Base-by-base conservation (phyloP, 768 basidiomycete species). In the Termitomyces sp. region DNA sequence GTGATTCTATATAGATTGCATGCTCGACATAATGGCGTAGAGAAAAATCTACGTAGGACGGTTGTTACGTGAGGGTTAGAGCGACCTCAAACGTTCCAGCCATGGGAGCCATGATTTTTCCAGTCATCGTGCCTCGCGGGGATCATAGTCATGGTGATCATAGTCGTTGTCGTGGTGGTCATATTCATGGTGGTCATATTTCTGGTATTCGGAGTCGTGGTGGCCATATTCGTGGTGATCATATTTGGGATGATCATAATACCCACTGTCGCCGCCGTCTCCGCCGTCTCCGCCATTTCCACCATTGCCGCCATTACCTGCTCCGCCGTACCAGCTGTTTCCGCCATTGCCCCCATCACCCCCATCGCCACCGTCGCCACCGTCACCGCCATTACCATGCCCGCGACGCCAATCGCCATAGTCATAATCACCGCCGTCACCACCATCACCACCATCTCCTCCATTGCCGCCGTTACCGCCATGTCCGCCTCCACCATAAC, bases 261-360 rank as follows among this genome's bases (percentile, higher is more conserved):
- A 36, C 1, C 52, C 52, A 29, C 44, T 27, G 38, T 46, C 45
- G 12, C 52, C 52, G 15, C 45, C 45, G 16, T 38, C 27, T 5
- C 53, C 53, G 11, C 53, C n/a, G n/a, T n/a, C n/a, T n/a, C n/a
- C n/a, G n/a, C n/a, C n/a, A n/a, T n/a, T n/a, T n/a, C n/a, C n/a
- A n/a, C n/a, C n/a, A n/a, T n/a, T n/a, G n/a, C n/a, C n/a, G n/a
- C n/a, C n/a, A n/a, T n/a, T n/a, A n/a, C 53, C 43, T 0, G 36
- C 44, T 29, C 52, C 44, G 18, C 52, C 52, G 7, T 53, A 45
- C 20, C 35, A n/a, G 4, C 52, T 43, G 27, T 45, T 53, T 7
- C 43, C 52, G 9, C 50, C 50, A 7, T 46, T 36, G 3, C 53
- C 53, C 5, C 40, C 45, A 15, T 53, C 18, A 7, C 41, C 51